These are phyloP conservation scores for Lasiosphaeria miniovina DNA, from an alignment of 495 filamentous ascomycete genomes.

Conservation along the genomic window DNA sequence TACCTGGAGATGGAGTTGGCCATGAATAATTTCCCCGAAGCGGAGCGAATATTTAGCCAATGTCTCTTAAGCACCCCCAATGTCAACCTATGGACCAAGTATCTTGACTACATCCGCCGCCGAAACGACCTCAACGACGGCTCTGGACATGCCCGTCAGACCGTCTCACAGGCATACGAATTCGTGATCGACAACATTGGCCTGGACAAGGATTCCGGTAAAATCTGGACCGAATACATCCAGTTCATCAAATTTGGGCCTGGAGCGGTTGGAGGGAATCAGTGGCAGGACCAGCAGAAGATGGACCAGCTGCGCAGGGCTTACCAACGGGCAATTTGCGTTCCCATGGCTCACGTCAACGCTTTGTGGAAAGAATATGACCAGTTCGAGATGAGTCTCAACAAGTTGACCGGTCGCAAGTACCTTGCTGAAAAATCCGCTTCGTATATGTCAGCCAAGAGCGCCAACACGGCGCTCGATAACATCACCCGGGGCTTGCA, in stretches of 20 bases:
- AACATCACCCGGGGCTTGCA: slow-evolving; percentile 77
- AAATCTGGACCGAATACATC: slow-evolving; percentile 90
- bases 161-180: slow-evolving; percentile 81
- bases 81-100: slow-evolving; percentile 86
- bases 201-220: slow-evolving; percentile 85
- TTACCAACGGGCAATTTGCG: slow-evolving; percentile 81
- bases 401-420: slow-evolving; percentile 88
- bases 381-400: slow-evolving; percentile 85
- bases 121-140: slow-evolving; percentile 82
- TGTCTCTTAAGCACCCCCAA: slow-evolving; percentile 71
- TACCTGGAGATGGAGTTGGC: slow-evolving; percentile 87
- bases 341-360: slow-evolving; percentile 78
- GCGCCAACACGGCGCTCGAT: slow-evolving; percentile 75
- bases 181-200: slow-evolving; percentile 87
- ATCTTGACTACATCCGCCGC: slow-evolving; percentile 91
- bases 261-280: slow-evolving; percentile 75
- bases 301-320: slow-evolving; percentile 89
- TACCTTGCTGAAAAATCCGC: slow-evolving; percentile 88
- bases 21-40: slow-evolving; percentile 67
- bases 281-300: slow-evolving; percentile 97
- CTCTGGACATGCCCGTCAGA: slow-evolving; percentile 68
- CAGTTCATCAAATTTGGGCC: slow-evolving; percentile 84
- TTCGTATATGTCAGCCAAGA: slow-evolving; percentile 89
- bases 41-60: slow-evolving; percentile 78
- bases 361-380: slow-evolving; percentile 96